Evolutionary conservation across 2,329 filamentous ascomycete genomes (phyloP).

Genomic region (Celoporthe dispersa): DNA sequence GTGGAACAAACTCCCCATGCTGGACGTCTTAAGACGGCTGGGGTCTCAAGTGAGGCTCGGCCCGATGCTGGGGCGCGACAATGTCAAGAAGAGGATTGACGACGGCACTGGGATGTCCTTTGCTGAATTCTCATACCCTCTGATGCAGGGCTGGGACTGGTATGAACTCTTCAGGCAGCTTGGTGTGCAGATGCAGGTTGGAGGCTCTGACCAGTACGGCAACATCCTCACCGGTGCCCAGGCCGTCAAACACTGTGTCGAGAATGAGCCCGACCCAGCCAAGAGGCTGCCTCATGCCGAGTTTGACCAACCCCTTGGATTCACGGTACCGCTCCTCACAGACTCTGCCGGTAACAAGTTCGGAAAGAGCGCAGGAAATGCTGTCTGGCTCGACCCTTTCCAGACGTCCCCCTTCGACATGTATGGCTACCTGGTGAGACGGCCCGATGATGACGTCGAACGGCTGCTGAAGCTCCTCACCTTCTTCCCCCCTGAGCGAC

Average conservation of each 20-base stretch:
- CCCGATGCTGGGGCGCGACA: slow-evolving; percentile 86
- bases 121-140: slow-evolving; percentile 88
- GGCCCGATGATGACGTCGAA: slow-evolving; percentile 80
- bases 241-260: slow-evolving; percentile 75
- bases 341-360: slow-evolving; percentile 87
- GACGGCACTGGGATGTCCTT: slow-evolving; percentile 92
- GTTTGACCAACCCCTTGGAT: slow-evolving; percentile 71
- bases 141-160: slow-evolving; percentile 97
- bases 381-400: slow-evolving; percentile 85
- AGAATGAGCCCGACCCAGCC: slow-evolving; percentile 54
- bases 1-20: slow-evolving; percentile 73
- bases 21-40: slow-evolving; percentile 76
- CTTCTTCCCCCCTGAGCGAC: slow-evolving; percentile 72
- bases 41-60: slow-evolving; percentile 78
- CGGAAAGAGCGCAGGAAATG: slow-evolving; percentile 93
- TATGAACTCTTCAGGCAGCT: slow-evolving; percentile 77
- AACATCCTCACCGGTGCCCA: slow-evolving; percentile 94
- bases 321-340: slow-evolving; percentile 89
- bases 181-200: slow-evolving; percentile 82
- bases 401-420: slow-evolving; percentile 84
- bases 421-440: slow-evolving; percentile 87
- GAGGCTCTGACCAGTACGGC: slow-evolving; percentile 93
- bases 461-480: slow-evolving; percentile 87
- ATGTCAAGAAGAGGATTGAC: slow-evolving; percentile 77
- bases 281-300: slow-evolving; percentile 46